phyloP scores from a whole-genome alignment of 2,329 filamentous ascomycete genomes.

The Diaporthe destruens region DNA sequence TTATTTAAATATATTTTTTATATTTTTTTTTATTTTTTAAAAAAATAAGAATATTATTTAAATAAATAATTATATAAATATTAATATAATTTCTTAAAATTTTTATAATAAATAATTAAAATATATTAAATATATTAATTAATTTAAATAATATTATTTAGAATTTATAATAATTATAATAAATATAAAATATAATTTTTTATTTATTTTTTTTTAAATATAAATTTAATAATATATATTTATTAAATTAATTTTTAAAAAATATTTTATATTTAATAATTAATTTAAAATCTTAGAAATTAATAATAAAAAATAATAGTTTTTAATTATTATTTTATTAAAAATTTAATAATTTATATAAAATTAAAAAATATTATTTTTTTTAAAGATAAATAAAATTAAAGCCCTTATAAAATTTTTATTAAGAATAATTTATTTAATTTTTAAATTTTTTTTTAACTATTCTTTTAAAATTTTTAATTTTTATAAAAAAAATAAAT shows the following conservation, averaged over 20 bases:
- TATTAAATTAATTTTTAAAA: not conserved
- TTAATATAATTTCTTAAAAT: not conserved
- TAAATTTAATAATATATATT: not conserved
- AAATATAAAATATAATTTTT: not conserved
- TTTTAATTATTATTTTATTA: no score
- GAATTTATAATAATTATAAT: not conserved
- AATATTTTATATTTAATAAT: not conserved
- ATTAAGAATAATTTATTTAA: no score
- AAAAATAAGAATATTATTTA: not conserved
- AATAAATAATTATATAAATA: constrained; percentile 3
- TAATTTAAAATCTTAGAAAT: no score
- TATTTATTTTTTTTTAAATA: not conserved
- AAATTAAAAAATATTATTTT: not conserved
- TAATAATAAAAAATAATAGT: no score
- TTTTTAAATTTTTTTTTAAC: no score
- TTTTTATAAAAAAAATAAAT: no score
- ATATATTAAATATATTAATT: not conserved
- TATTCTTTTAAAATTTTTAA: no score
- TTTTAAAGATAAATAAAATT: no score
- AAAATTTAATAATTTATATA: not conserved
- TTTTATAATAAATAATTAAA: not conserved
- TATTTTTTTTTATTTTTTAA: not conserved
- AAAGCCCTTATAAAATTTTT: no score
- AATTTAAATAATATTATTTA: not conserved
- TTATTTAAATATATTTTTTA: not conserved